Conservation (phyloP, 129 eudicot genomes). For the Smallanthus sonchifolius region DNA sequence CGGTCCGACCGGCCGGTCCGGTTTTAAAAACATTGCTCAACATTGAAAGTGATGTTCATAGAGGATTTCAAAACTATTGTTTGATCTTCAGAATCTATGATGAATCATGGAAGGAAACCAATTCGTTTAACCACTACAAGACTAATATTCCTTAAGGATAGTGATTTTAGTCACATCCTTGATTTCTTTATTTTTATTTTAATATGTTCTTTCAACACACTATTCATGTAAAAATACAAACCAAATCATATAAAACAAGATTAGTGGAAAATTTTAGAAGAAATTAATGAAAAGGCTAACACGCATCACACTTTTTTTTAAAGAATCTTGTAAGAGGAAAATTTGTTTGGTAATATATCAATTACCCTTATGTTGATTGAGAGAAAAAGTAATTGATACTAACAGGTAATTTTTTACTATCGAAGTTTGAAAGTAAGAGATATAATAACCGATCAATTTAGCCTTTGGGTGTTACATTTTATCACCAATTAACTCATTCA, state of each 20-base stretch:
- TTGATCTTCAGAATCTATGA: neutral
- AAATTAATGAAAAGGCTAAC: neutral
- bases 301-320: no score
- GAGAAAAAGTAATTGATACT: no score
- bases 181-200: neutral
- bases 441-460: neutral
- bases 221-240: neutral
- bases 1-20: no score
- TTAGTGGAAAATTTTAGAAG: neutral
- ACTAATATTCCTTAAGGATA: neutral
- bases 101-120: no score
- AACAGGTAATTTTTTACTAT: no score
- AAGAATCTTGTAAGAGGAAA: no score
- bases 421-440: neutral
- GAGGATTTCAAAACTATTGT: neutral
- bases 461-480: neutral
- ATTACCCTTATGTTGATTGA: no score
- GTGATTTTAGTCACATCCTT: neutral
- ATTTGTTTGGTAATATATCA: no score
- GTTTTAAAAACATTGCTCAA: no score
- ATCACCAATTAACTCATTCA: neutral
- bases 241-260: no score
- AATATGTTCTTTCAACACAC: neutral
- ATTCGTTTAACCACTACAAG: neutral
- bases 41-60: neutral